Evolutionary conservation across 2,329 filamentous ascomycete genomes (phyloP).

Genomic region (Colletotrichum karsti): DNA sequence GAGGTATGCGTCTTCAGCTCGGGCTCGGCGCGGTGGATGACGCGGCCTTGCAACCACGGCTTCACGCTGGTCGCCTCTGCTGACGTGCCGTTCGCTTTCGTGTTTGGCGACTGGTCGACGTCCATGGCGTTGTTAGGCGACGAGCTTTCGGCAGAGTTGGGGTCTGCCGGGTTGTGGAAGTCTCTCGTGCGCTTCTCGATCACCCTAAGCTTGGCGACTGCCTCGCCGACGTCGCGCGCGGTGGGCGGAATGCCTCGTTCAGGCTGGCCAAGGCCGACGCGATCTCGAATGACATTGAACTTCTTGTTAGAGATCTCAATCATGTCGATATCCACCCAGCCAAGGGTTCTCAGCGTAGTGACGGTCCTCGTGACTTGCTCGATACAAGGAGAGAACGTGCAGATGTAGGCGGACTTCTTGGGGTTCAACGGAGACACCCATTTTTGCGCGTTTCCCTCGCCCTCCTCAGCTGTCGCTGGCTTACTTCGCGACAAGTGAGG

Average conservation of each 20-base stretch:
- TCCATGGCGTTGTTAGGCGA: conserved; percentile 51
- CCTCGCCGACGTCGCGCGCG: conserved; percentile 81
- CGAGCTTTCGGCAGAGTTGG: conserved; percentile 37
- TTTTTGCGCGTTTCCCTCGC: conserved; percentile 31
- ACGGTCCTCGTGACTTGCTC: conserved; percentile 93
- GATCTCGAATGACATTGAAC: conserved; percentile 84
- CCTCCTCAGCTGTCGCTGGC: conserved; percentile 35
- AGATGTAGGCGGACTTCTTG: conserved; percentile 77
- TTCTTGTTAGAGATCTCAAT: conserved; percentile 85
- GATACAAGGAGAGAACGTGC: conserved; percentile 96
- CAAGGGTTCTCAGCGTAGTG: conserved; percentile 78
- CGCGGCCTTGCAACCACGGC: conserved; percentile 76
- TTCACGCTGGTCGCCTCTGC: conserved; percentile 48
- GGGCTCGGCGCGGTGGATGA: conserved; percentile 83
- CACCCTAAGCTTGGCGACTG: conserved; percentile 75
- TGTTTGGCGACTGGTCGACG: conserved; percentile 40
- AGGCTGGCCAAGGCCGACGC: conserved; percentile 72
- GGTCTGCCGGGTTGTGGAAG: conserved; percentile 59
- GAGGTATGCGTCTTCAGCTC: conserved; percentile 97
- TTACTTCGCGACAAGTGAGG: conserved; percentile 73
- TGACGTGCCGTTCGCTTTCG: conserved; percentile 33
- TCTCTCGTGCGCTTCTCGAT: conserved; percentile 76
- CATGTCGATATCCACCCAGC: conserved; percentile 94
- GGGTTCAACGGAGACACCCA: conserved; percentile 75
- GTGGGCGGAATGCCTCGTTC: conserved; percentile 77